Conservation (phyloP, 2,329 filamentous ascomycete genomes). For the Neofusicoccum umdonicola region DNA sequence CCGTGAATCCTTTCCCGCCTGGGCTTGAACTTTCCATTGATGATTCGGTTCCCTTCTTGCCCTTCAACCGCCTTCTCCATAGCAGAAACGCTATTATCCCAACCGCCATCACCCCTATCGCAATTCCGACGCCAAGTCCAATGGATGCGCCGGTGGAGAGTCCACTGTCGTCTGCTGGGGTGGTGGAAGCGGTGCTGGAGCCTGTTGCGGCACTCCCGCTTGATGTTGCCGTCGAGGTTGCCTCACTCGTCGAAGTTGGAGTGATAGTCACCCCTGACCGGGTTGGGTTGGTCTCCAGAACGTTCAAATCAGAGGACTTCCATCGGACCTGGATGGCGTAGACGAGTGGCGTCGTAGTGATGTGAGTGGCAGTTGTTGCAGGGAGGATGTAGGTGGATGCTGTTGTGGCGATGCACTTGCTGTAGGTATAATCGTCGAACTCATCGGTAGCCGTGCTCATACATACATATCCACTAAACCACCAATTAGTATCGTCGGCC, state of each 20-base stretch:
- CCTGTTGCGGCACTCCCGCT: not conserved
- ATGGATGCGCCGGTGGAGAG: conserved; percentile 13
- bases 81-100: not conserved
- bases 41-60: not conserved
- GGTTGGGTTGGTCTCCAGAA: not conserved
- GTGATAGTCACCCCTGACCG: not conserved
- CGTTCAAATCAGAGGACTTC: not conserved
- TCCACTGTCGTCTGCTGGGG: not conserved
- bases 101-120: not conserved
- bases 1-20: not conserved
- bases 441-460: not conserved
- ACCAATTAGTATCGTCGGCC: not conserved
- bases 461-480: not conserved
- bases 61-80: not conserved
- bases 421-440: not conserved
- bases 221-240: not conserved
- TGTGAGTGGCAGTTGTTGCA: not conserved
- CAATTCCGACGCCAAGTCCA: conserved; percentile 16
- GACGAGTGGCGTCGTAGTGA: not conserved
- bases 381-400: not conserved
- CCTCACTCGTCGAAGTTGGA: not conserved
- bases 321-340: conserved; percentile 11
- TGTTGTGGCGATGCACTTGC: not conserved
- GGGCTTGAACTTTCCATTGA: too few relatives aligned
- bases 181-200: not conserved